These are phyloP conservation scores for Candida mattraensis DNA, from an alignment of 805 yeast species.

Conservation along the genomic window DNA sequence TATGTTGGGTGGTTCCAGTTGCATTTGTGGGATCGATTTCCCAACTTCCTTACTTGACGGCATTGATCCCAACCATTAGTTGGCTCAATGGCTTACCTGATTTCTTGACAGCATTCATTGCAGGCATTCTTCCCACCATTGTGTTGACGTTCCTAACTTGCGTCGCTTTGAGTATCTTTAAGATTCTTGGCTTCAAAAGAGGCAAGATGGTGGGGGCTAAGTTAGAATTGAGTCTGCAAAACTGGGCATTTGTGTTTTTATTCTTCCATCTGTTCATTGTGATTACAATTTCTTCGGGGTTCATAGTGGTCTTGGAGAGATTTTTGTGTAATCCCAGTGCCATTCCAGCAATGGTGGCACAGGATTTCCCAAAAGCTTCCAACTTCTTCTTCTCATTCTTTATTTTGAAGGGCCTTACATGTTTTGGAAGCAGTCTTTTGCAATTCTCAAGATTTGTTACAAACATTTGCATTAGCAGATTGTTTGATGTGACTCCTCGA, in stretches of 20 bases:
- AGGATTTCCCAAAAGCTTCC: conserved; percentile 81
- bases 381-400: conserved; percentile 81
- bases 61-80: conserved; percentile 56
- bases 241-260: conserved; percentile 74
- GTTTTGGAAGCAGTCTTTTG: conserved; percentile 69
- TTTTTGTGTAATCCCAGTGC: conserved; percentile 69
- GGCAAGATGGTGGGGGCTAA: conserved; percentile 62
- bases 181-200: conserved; percentile 52
- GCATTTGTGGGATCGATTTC: conserved; percentile 76
- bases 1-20: conserved; percentile 77
- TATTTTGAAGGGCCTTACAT: conserved; percentile 70
- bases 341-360: conserved; percentile 69
- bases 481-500: conserved; percentile 62
- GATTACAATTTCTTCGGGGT: conserved; percentile 80
- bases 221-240: conserved; percentile 68
- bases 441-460: conserved; percentile 54
- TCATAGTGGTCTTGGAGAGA: conserved; percentile 60
- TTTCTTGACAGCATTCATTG: conserved; percentile 49
- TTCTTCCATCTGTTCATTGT: conserved; percentile 84
- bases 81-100: conserved; percentile 59
- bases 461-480: conserved; percentile 35
- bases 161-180: conserved; percentile 56
- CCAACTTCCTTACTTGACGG: conserved; percentile 65
- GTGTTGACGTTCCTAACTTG: conserved; percentile 64
- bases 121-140: conserved; percentile 68